These are phyloP conservation scores for Aspergillus nanangensis DNA, from an alignment of 495 filamentous ascomycete genomes.

Conservation along the genomic window DNA sequence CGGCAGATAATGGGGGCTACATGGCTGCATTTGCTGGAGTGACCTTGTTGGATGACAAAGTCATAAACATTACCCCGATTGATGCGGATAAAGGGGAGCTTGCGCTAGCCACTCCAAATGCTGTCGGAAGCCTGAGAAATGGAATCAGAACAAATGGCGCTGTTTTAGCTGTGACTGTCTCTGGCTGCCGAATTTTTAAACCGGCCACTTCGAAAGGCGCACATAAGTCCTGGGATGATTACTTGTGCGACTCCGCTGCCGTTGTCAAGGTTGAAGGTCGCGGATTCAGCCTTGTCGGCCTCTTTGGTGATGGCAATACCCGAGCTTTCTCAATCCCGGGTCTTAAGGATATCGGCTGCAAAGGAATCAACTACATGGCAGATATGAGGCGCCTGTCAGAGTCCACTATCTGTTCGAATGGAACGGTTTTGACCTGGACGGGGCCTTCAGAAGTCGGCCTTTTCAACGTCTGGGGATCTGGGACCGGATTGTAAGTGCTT, in stretches of 20 bases:
- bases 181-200: constrained; percentile 77
- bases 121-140: constrained; percentile 66
- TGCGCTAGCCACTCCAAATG: constrained; percentile 67
- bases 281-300: constrained; percentile 72
- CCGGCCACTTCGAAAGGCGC: constrained; percentile 82
- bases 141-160: constrained; percentile 70
- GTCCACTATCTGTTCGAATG: constrained; percentile 64
- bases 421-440: constrained; percentile 83
- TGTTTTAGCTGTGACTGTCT: constrained; percentile 63
- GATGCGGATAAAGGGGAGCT: constrained; percentile 70
- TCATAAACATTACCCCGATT: constrained; percentile 74
- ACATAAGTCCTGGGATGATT: constrained; percentile 79
- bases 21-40: constrained; percentile 67
- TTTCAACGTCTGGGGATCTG: constrained; percentile 75
- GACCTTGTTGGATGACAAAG: constrained; percentile 58
- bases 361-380: constrained; percentile 55
- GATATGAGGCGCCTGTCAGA: constrained; percentile 69
- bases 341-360: constrained; percentile 77
- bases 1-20: constrained; percentile 63
- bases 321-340: constrained; percentile 81
- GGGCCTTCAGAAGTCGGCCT: constrained; percentile 80
- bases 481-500: constrained; percentile 50
- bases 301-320: constrained; percentile 75
- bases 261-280: constrained; percentile 68
- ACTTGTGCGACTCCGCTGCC: constrained; percentile 70